Conservation (phyloP, 257 asterid genomes). For the Primulina tabacum region DNA sequence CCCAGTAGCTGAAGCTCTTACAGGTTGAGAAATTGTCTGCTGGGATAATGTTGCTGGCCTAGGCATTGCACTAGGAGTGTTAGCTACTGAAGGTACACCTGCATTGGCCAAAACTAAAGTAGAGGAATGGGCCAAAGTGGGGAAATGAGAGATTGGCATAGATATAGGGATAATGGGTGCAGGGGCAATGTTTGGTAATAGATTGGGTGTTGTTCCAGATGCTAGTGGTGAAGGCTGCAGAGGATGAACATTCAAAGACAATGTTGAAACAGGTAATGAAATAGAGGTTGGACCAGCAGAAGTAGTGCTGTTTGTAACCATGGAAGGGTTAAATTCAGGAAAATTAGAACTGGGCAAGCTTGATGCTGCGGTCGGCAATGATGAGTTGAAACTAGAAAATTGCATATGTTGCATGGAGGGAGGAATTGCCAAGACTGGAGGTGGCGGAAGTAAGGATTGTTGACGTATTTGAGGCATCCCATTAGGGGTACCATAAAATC, state of each 20-base stretch:
- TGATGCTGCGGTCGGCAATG: slow-evolving; percentile 49
- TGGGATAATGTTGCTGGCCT: slow-evolving; percentile 38
- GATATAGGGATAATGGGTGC: slow-evolving; percentile 39
- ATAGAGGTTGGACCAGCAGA: slow-evolving; percentile 40
- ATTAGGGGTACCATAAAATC: slow-evolving; percentile 79
- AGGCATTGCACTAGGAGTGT: slow-evolving; percentile 42
- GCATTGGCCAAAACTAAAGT: slow-evolving; percentile 40
- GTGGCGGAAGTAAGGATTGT: slow-evolving; percentile 79
- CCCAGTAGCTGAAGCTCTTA: slow-evolving; percentile 33
- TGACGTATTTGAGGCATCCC: slow-evolving; percentile 76
- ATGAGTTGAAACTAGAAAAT: slow-evolving; percentile 56
- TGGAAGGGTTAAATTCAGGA: slow-evolving; percentile 50
- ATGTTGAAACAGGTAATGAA: slow-evolving; percentile 47
- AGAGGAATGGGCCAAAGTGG: slow-evolving; percentile 42
- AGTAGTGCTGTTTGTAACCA: slow-evolving; percentile 43
- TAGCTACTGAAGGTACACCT: slow-evolving; percentile 38
- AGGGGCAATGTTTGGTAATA: slow-evolving; percentile 50
- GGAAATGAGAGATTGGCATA: slow-evolving; percentile 39
- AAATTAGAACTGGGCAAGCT: slow-evolving; percentile 48
- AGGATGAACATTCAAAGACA: slow-evolving; percentile 50
- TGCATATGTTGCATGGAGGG: slow-evolving; percentile 85
- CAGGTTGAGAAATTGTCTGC: slow-evolving; percentile 42
- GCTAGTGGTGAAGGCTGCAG: slow-evolving; percentile 43
- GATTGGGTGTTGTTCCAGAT: slow-evolving; percentile 43
- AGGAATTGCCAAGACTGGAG: slow-evolving; percentile 69